phyloP scores from a whole-genome alignment of 441 rosid genomes.

The Populus hybrid region DNA sequence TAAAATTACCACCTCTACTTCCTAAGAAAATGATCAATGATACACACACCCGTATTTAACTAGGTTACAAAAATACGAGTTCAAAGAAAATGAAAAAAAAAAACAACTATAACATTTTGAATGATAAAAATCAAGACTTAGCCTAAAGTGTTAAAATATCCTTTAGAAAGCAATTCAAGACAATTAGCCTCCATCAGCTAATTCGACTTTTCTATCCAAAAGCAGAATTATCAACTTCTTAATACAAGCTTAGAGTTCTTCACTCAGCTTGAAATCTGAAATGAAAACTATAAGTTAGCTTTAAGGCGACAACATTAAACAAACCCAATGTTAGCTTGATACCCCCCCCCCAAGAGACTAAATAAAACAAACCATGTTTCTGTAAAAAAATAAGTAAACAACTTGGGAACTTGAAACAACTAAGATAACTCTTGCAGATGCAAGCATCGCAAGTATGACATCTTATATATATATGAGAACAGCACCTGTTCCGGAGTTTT shows the following conservation, averaged over 20 bases:
- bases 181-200: background rate
- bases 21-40: background rate
- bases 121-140: background rate
- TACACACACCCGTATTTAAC: background rate
- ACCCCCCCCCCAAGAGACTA: background rate
- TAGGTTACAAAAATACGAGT: background rate
- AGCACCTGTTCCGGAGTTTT: constrained; percentile 76
- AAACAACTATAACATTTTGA: background rate
- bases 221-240: background rate
- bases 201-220: background rate
- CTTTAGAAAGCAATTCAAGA: background rate
- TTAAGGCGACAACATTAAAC: background rate
- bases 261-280: background rate
- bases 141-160: background rate
- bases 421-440: background rate
- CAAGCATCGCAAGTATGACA: background rate
- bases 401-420: background rate
- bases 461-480: background rate
- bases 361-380: background rate
- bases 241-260: background rate
- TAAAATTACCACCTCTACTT: background rate
- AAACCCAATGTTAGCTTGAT: no score
- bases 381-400: background rate
- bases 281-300: background rate
- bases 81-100: background rate